Conservation (phyloP, 1,284 basidiomycete genomes). For the Heterobasidion occidentale region DNA sequence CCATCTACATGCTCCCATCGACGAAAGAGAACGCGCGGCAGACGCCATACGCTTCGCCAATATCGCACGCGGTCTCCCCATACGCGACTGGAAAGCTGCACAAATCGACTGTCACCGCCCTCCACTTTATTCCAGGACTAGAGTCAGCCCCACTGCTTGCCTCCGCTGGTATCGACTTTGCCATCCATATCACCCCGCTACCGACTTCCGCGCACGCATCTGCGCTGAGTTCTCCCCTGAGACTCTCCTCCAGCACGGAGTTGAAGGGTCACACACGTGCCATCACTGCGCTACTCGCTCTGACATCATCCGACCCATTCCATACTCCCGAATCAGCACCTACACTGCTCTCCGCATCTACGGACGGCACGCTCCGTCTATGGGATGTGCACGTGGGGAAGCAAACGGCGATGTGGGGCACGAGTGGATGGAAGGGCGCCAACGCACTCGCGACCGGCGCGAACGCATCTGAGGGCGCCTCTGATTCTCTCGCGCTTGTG, state of each 20-base stretch:
- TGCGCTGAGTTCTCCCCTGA: slow-evolving; percentile 14
- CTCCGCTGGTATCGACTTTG: slow-evolving; percentile 50
- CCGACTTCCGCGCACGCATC: slow-evolving; percentile 19
- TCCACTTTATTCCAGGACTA: slow-evolving; percentile 47
- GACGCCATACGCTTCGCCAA: neutral
- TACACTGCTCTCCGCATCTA: slow-evolving; percentile 44
- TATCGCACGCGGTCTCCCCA: slow-evolving; percentile 6
- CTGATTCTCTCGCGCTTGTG: slow-evolving; percentile 25
- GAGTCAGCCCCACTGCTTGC: slow-evolving; percentile 58
- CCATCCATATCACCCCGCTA: slow-evolving; percentile 48
- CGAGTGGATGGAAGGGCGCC: slow-evolving; percentile 24
- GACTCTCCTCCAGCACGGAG: slow-evolving; percentile 34
- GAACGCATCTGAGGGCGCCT: neutral
- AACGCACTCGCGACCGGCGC: slow-evolving; percentile 30
- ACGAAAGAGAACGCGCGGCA: neutral
- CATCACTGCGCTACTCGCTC: slow-evolving; percentile 54
- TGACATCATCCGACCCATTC: slow-evolving; percentile 27
- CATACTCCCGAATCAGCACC: neutral
- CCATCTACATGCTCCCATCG: slow-evolving; percentile 28
- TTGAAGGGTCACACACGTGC: slow-evolving; percentile 64
- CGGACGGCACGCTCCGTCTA: slow-evolving; percentile 63
- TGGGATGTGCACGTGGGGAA: slow-evolving; percentile 65
- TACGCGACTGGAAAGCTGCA: slow-evolving; percentile 36
- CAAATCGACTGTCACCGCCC: slow-evolving; percentile 44
- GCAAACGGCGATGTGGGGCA: slow-evolving; percentile 35